phyloP scores from a whole-genome alignment of 345 rosid genomes.

The Boechera stricta region DNA sequence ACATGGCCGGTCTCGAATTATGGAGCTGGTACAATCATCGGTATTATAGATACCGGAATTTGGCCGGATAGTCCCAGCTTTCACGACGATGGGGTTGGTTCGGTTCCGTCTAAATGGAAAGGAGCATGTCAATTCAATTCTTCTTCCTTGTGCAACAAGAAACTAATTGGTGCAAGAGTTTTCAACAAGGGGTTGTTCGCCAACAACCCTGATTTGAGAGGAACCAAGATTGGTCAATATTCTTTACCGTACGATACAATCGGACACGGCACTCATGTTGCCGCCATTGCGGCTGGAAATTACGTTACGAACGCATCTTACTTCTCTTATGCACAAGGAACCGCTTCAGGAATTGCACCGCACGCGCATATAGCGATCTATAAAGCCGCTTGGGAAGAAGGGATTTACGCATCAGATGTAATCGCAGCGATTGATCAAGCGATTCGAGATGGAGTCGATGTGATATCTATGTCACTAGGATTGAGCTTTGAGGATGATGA shows the following conservation, averaged over 20 bases:
- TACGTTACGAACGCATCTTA: slow-evolving; percentile 48
- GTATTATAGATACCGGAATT: slow-evolving; percentile 52
- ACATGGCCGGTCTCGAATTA: slow-evolving; percentile 45
- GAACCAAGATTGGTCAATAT: slow-evolving; percentile 19
- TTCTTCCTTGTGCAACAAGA: slow-evolving; percentile 52
- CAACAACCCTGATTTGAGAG: slow-evolving; percentile 38
- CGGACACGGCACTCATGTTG: slow-evolving; percentile 66
- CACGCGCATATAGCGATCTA: slow-evolving; percentile 49
- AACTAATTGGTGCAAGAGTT: slow-evolving; percentile 53
- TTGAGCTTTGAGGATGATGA: slow-evolving; percentile 34
- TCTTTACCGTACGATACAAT: slow-evolving; percentile 45
- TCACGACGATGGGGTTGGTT: slow-evolving; percentile 41
- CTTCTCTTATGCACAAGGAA: slow-evolving; percentile 54
- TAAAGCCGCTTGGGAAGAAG: slow-evolving; percentile 57
- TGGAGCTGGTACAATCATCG: slow-evolving; percentile 46
- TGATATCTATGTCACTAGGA: slow-evolving; percentile 66
- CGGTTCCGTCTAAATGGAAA: slow-evolving; percentile 50
- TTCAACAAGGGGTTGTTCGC: slow-evolving; percentile 49
- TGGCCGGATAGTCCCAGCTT: slow-evolving; percentile 53
- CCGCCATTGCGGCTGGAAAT: slow-evolving; percentile 58
- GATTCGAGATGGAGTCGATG: slow-evolving; percentile 66
- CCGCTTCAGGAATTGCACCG: slow-evolving; percentile 56
- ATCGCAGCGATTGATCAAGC: slow-evolving; percentile 78
- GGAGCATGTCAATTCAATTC: slow-evolving; percentile 55
- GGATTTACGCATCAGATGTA: slow-evolving; percentile 51